Evolutionary conservation across 768 basidiomycete genomes (phyloP).

Genomic region (Trametes maxima): DNA sequence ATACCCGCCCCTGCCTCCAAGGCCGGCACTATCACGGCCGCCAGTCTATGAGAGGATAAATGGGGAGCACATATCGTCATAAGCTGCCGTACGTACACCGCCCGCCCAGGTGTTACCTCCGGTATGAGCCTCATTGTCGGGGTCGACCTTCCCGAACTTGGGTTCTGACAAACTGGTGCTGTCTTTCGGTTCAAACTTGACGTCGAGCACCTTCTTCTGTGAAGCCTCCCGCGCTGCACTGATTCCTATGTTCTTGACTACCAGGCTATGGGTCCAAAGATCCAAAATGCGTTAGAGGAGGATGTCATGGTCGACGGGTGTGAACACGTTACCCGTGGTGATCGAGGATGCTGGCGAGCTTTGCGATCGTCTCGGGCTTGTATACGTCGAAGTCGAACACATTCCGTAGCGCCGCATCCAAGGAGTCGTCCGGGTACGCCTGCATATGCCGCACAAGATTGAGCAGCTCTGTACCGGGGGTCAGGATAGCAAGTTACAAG

Average conservation of each 20-base stretch:
- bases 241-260: constrained; percentile 55
- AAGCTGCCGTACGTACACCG: constrained; percentile 43
- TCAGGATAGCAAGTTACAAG: not conserved
- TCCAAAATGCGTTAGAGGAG: no score
- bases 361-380: constrained; percentile 64
- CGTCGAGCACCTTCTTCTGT: constrained; percentile 52
- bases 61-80: not conserved
- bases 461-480: constrained; percentile 51
- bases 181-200: constrained; percentile 59
- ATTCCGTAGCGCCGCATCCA: constrained; percentile 63
- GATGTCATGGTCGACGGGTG: not conserved
- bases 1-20: constrained; percentile 69
- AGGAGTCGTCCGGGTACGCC: constrained; percentile 57
- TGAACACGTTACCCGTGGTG: constrained; percentile 55
- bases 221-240: constrained; percentile 58
- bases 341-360: constrained; percentile 56
- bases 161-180: constrained; percentile 50
- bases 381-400: constrained; percentile 74
- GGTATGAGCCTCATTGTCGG: constrained; percentile 52
- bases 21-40: constrained; percentile 65
- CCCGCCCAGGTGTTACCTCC: constrained; percentile 70
- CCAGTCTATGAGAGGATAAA: constrained; percentile 47
- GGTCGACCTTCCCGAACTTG: constrained; percentile 65
- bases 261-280: constrained; percentile 39
- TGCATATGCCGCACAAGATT: constrained; percentile 66